phyloP scores from a whole-genome alignment of 225 moss, liverwort and hornwort genomes.

The Polytrichum commune region DNA sequence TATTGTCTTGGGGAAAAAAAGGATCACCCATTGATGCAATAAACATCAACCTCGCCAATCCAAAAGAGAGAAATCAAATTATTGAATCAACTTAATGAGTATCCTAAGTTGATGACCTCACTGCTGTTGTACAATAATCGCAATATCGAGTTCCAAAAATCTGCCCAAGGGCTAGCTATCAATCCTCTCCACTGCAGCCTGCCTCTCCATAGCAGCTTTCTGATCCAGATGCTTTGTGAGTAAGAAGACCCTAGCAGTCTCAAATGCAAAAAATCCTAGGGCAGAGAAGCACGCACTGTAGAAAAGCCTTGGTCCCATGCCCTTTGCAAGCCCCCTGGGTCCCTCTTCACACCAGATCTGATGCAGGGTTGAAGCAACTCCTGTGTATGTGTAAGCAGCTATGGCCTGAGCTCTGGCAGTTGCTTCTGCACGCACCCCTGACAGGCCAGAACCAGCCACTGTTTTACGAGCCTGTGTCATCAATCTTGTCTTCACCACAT shows the following conservation, averaged over 20 bases:
- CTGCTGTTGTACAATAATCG: conserved; percentile 11
- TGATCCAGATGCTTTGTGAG: conserved; percentile 57
- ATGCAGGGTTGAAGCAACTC: conserved; percentile 59
- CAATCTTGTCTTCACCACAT: conserved; percentile 80
- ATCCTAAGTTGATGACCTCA: conserved; percentile 18
- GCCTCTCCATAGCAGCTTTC: conserved; percentile 23
- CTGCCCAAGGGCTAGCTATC: conserved; percentile 9
- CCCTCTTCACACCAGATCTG: conserved; percentile 79
- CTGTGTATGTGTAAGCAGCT: conserved; percentile 67
- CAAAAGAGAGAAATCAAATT: conserved; percentile 19
- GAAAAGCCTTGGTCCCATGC: conserved; percentile 64
- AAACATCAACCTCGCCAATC: too few species aligned
- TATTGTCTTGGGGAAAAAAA: too few species aligned
- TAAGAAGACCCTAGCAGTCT: conserved; percentile 55
- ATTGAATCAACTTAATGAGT: conserved; percentile 1
- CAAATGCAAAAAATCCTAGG: conserved; percentile 75
- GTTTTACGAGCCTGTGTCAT: conserved; percentile 74
- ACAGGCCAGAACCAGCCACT: conserved; percentile 44
- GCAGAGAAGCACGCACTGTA: conserved; percentile 82
- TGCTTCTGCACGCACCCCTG: conserved; percentile 62
- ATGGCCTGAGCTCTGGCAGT: conserved; percentile 72
- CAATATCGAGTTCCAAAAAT: conserved; percentile 7
- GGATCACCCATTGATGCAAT: too few species aligned
- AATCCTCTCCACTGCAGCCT: conserved; percentile 7
- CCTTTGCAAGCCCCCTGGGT: conserved; percentile 51